Conservation (phyloP, 73 alveolate genomes). For the Blepharisma stoltei region DNA sequence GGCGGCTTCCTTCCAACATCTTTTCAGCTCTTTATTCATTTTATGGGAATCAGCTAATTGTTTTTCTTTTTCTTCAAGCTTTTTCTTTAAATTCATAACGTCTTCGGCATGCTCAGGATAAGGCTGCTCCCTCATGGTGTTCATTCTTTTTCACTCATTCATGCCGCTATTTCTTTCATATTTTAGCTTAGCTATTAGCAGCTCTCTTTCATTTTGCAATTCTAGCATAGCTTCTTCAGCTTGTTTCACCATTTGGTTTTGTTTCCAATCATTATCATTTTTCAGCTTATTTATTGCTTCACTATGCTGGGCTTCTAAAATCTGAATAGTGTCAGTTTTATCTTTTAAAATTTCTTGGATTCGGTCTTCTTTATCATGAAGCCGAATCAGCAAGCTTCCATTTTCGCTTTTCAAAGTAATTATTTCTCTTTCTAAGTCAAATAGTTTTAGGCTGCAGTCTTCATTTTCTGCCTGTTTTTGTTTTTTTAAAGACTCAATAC, state of each 20-base stretch:
- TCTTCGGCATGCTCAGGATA: not conserved
- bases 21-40: not conserved
- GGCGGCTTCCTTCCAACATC: slow-evolving; percentile 24
- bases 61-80: not conserved
- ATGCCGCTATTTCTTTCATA: not conserved
- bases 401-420: not conserved
- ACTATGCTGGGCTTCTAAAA: not conserved
- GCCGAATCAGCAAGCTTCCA: not conserved
- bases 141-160: not conserved
- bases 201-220: slow-evolving; percentile 7
- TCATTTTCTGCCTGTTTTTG: not conserved
- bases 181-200: slow-evolving; percentile 6
- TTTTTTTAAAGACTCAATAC: not conserved
- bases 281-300: not conserved
- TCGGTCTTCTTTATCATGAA: slow-evolving; percentile 13
- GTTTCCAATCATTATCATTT: not conserved
- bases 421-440: not conserved
- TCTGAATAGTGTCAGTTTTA: slow-evolving; percentile 18
- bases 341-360: slow-evolving; percentile 19
- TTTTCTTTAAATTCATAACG: not conserved
- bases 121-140: not conserved
- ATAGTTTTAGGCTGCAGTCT: not conserved
- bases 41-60: not conserved
- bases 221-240: slow-evolving; percentile 23
- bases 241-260: not conserved